phyloP scores from a whole-genome alignment of 352 stramenopile genomes.

The Blastocystis sp. region DNA sequence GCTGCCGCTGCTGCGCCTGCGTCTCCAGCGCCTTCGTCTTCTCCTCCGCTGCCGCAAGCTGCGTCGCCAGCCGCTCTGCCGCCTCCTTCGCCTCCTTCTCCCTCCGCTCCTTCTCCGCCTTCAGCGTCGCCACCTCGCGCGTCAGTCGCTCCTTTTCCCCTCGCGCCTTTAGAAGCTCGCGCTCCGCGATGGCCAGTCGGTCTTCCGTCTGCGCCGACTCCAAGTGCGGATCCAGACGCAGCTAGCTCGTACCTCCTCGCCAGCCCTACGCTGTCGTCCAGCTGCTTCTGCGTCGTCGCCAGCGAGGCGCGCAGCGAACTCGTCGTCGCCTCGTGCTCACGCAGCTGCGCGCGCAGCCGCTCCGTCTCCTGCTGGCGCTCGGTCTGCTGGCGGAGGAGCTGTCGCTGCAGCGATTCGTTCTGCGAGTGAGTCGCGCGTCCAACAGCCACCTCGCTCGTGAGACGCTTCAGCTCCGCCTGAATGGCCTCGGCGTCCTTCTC shows the following conservation, averaged over 20 bases:
- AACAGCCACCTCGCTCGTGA: neutral
- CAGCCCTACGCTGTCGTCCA: neutral
- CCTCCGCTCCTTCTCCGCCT: neutral
- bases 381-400: neutral
- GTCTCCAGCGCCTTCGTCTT: neutral
- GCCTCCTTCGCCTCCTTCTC: neutral
- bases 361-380: neutral
- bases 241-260: neutral
- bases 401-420: neutral
- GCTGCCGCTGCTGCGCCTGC: neutral
- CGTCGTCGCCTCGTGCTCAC: neutral
- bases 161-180: slow-evolving; percentile 8
- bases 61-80: neutral
- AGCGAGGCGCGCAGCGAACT: neutral
- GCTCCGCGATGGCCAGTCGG: neutral
- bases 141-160: neutral
- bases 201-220: slow-evolving; percentile 9
- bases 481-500: slow-evolving; percentile 27
- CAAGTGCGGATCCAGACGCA: neutral
- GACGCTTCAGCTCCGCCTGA: slow-evolving; percentile 13
- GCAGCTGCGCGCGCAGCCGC: neutral
- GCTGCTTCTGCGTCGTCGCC: slow-evolving; percentile 8
- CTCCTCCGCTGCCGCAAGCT: neutral
- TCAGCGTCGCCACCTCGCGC: neutral
- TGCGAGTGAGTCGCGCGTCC: neutral